phyloP scores from a whole-genome alignment of 495 filamentous ascomycete genomes.

The Podospora bellae-mahoneyi region DNA sequence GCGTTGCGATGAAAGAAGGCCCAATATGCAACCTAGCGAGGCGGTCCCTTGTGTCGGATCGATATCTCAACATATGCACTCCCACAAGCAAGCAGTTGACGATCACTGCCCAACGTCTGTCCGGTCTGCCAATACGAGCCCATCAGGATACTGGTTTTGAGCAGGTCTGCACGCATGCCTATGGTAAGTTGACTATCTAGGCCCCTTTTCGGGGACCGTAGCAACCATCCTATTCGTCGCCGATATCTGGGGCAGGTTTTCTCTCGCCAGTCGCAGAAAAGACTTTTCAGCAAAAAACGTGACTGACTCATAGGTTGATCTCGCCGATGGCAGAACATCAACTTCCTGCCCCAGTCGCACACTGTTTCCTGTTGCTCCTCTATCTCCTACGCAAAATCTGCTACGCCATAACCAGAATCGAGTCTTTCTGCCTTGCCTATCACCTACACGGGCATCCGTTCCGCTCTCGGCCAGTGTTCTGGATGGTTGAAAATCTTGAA shows the following conservation, averaged over 20 bases:
- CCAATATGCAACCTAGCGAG: slow-evolving; percentile 25
- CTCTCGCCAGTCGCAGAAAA: background rate
- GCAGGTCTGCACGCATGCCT: slow-evolving; percentile 19
- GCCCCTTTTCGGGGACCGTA: background rate
- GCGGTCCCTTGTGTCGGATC: slow-evolving; percentile 18
- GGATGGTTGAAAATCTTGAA: background rate
- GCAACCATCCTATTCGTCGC: slow-evolving; percentile 1
- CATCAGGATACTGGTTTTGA: slow-evolving; percentile 11
- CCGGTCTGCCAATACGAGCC: slow-evolving; percentile 16
- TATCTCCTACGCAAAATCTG: background rate
- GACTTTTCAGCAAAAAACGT: background rate
- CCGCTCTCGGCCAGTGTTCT: background rate
- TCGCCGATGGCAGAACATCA: background rate
- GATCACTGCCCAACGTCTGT: slow-evolving; percentile 31
- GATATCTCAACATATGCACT: slow-evolving; percentile 21
- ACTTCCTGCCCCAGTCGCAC: background rate
- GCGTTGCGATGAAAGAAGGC: slow-evolving; percentile 22
- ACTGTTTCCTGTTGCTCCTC: background rate
- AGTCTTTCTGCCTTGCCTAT: background rate
- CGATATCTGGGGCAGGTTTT: background rate
- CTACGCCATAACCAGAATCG: background rate
- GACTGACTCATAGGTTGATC: background rate
- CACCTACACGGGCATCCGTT: background rate
- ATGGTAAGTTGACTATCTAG: slow-evolving; percentile 6
- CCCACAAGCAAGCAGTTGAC: too few relatives aligned